Base-by-base conservation (phyloP, 2,329 filamentous ascomycete genomes). In the Hypoxylon sp. region DNA sequence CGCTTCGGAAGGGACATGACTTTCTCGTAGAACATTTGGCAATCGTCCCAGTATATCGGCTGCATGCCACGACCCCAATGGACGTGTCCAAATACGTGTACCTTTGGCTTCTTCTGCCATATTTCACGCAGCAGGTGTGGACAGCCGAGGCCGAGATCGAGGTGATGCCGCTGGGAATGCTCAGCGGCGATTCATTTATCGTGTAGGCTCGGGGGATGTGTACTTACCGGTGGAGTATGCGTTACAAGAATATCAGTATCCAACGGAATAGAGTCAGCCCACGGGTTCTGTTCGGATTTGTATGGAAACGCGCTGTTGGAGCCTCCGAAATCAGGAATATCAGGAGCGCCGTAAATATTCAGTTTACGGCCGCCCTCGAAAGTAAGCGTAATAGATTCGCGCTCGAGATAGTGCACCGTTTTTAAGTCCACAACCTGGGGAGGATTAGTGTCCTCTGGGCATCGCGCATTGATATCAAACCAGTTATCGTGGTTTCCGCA, bases 401-500 rank as follows among this genome's bases (percentile, higher is more conserved):
- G 90, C 79, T 97, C 88, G 2, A 97, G 87, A 78, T 97, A 97
- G 73, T 89, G 84, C 51, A 97, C 81, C 46, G 84, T 84, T 58
- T 86, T 89, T 82, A 93, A 89, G 72, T 93, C 83, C 14, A 94
- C 83, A 30, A 78, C 79, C 67, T 82, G 81, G n/a, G 78, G 78
- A 1, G 81, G 79, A n/a, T 82, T 76, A 19, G 84, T 83, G 75
- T 93, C 89, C 49, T 86, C 82, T 9, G 84, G 80, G 14, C 78
- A 79, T 3, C 92, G 85, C 13, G 88, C 89, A 34, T 84, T 83
- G 23, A 87, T 83, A 78, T 97, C 95, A 67, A 97, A 91, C 82
- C 89, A 97, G 74, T 89, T 90, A 76, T 98, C 95, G 78, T 98
- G 95, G 77, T 98, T 98, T 0, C 95, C 95, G 32, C 89, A 89